These are phyloP conservation scores for Blepharisma undulans DNA, from an alignment of 169 alveolate genomes.

Conservation along the genomic window DNA sequence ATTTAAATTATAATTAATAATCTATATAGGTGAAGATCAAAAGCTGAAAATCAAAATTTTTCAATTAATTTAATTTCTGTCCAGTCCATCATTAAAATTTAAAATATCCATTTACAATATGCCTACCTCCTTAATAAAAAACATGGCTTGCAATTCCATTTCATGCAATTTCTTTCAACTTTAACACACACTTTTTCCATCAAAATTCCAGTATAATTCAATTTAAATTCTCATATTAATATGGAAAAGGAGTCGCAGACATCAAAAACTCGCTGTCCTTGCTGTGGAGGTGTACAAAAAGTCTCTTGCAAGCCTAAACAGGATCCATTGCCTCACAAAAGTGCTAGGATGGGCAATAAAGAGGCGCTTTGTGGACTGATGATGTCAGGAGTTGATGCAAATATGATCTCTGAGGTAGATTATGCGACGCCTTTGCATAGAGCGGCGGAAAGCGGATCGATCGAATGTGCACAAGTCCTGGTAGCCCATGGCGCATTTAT, in stretches of 20 bases:
- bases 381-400: background rate
- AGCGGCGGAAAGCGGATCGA: constrained; percentile 75
- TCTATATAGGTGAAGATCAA: too few species aligned
- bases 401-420: constrained; percentile 37
- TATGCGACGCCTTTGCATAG: constrained; percentile 76
- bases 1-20: too few species aligned
- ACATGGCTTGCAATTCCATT: background rate
- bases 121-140: too few species aligned
- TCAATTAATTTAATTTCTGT: too few species aligned
- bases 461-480: constrained; percentile 69
- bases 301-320: background rate
- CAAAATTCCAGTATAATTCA: background rate
- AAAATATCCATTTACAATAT: too few species aligned
- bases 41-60: too few species aligned
- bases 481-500: constrained; percentile 63
- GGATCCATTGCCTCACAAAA: background rate
- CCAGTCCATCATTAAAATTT: too few species aligned
- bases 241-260: background rate
- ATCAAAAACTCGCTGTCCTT: background rate
- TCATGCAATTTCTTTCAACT: background rate
- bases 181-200: background rate
- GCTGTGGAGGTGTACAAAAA: background rate
- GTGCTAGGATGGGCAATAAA: background rate
- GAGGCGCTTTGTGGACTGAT: background rate
- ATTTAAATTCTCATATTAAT: too few species aligned